A percentile compares a stretch with the other conserved stretches of the same genome.
phyloP scores from a whole-genome alignment of 2,329 filamentous ascomycete genomes.

The Decorospora gaudefroyi region DNA sequence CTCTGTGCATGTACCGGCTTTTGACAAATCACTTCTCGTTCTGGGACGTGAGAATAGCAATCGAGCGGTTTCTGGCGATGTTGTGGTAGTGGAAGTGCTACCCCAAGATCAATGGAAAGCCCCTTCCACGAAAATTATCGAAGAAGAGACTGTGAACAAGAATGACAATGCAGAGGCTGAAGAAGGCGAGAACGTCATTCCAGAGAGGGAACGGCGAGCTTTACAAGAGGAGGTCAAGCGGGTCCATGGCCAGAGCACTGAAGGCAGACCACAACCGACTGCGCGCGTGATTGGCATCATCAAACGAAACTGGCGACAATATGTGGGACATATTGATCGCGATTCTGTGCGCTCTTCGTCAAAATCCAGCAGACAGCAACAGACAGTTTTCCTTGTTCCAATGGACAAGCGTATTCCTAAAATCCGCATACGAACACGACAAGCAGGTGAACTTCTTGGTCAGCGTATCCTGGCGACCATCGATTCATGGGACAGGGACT shows the following conservation, averaged over 20 bases:
- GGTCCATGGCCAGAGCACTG: slow-evolving; percentile 74
- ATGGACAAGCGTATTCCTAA: slow-evolving; percentile 99
- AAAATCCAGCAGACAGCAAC: slow-evolving; percentile 79
- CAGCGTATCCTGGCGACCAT: slow-evolving; percentile 93
- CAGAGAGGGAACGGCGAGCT: slow-evolving; percentile 81
- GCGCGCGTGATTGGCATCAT: slow-evolving; percentile 89
- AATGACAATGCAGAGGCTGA: slow-evolving; percentile 93
- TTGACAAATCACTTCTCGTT: slow-evolving; percentile 84
- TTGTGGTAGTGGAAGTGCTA: slow-evolving; percentile 90
- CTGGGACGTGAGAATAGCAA: slow-evolving; percentile 96
- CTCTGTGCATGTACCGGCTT: slow-evolving; percentile 84
- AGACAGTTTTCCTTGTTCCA: slow-evolving; percentile 91
- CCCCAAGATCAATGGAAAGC: slow-evolving; percentile 97
- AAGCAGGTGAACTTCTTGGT: slow-evolving; percentile 84
- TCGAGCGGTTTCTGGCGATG: slow-evolving; percentile 85
- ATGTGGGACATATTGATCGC: slow-evolving; percentile 92
- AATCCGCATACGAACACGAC: slow-evolving; percentile 87
- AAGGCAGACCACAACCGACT: slow-evolving; percentile 84
- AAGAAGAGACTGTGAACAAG: slow-evolving; percentile 87
- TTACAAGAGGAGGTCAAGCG: slow-evolving; percentile 90
- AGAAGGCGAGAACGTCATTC: slow-evolving; percentile 72
- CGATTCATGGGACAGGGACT: slow-evolving; percentile 93
- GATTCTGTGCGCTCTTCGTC: slow-evolving; percentile 76
- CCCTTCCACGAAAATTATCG: slow-evolving; percentile 92
- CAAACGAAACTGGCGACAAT: slow-evolving; percentile 97